Conservation (phyloP, 2,329 filamentous ascomycete genomes). For the Simplicillium aogashimaense region DNA sequence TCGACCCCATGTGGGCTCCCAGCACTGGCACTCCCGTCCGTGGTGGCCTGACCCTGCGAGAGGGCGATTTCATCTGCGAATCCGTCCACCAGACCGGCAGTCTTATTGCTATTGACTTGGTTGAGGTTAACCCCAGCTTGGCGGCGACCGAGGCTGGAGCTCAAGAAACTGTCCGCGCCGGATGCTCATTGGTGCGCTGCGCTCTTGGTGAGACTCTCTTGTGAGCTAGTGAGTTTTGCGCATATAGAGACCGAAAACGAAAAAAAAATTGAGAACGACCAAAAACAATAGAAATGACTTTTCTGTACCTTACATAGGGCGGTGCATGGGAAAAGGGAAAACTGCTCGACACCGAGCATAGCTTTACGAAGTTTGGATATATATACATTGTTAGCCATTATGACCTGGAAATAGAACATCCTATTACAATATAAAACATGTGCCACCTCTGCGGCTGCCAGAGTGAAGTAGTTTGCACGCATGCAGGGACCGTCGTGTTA, state of each 20-base stretch:
- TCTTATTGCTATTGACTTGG: conserved; percentile 70
- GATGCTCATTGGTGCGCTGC: conserved; percentile 84
- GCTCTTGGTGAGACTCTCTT: conserved; percentile 86
- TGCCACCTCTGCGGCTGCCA: no score
- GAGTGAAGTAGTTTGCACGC: no score
- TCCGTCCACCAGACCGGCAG: conserved; percentile 71
- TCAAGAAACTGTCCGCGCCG: conserved; percentile 78
- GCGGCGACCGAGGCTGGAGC: conserved; percentile 57
- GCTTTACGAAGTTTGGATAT: no score
- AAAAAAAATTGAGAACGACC: background rate
- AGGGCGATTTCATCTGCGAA: conserved; percentile 96
- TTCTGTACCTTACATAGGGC: background rate
- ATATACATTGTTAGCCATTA: no score
- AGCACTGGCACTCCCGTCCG: conserved; percentile 92
- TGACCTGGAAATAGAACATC: no score
- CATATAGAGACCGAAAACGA: no score
- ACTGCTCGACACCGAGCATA: background rate
- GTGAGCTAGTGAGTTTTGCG: conserved; percentile 23
- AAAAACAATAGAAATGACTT: background rate
- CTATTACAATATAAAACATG: no score
- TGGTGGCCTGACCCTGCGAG: conserved; percentile 83
- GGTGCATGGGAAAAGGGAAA: background rate
- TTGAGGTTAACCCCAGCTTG: conserved; percentile 70
- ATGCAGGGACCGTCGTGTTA: no score
- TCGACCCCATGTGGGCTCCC: conserved; percentile 93